These are phyloP conservation scores for Skeletonema costatum DNA, from an alignment of 108 stramenopile species.

Conservation along the genomic window DNA sequence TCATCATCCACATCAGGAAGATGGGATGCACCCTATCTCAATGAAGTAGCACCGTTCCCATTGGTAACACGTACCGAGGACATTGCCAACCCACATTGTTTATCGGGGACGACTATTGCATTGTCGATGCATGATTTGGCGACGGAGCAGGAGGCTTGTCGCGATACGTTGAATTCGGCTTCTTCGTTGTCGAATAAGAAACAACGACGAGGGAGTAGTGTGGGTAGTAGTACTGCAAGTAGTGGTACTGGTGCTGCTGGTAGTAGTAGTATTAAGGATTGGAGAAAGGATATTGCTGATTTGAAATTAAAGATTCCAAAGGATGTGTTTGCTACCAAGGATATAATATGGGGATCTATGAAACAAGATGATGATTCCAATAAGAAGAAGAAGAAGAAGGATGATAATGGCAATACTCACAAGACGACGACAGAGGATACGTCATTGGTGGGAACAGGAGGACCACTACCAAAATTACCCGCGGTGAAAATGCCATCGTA, in stretches of 20 bases:
- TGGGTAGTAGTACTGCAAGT: not conserved
- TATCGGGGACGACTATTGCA: conserved; percentile 40
- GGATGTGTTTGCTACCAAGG: conserved; percentile 48
- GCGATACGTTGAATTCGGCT: conserved; percentile 2
- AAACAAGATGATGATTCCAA: conserved; percentile 1
- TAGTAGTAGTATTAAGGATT: conserved; percentile 16
- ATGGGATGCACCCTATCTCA: conserved; percentile 82
- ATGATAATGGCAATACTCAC: conserved; percentile 4
- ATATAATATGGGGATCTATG: conserved; percentile 24
- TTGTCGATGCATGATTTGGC: conserved; percentile 52
- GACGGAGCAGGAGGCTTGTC: conserved; percentile 46
- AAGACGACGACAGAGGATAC: conserved; percentile 3
- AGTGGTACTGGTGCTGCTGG: not conserved
- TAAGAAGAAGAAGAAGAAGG: not conserved
- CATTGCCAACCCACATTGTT: conserved; percentile 74
- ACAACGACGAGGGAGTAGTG: conserved; percentile 12
- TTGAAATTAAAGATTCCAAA: conserved; percentile 34
- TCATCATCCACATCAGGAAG: conserved; percentile 24
- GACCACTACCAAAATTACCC: conserved; percentile 6
- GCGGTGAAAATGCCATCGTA: conserved; percentile 34
- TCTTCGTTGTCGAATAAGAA: not conserved
- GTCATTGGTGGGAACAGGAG: not conserved
- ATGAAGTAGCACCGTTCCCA: conserved; percentile 67
- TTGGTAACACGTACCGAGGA: conserved; percentile 36
- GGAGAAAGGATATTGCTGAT: not conserved